phyloP scores from a whole-genome alignment of 2,329 filamentous ascomycete species.

The Phyllosticta capitalensis region DNA sequence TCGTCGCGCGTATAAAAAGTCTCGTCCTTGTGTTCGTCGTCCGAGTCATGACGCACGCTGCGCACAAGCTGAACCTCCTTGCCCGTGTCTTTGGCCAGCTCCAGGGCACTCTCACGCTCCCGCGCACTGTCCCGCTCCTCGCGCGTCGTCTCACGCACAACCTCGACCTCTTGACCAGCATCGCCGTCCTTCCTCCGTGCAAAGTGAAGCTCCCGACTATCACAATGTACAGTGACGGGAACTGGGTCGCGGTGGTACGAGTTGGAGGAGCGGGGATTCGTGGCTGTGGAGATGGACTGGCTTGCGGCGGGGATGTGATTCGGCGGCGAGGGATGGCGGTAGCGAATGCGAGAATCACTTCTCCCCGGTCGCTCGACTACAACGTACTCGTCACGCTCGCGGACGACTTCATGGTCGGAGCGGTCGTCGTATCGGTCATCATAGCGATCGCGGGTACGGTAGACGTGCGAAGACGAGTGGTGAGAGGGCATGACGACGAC shows the following conservation, averaged over 20 bases:
- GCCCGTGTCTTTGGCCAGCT: neutral
- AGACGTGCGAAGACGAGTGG: neutral
- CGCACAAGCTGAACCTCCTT: neutral
- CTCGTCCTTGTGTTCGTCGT: neutral
- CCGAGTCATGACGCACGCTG: neutral
- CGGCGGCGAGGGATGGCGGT: conserved; percentile 1
- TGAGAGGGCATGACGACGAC: neutral
- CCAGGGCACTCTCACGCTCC: neutral
- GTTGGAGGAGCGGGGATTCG: neutral
- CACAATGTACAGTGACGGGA: neutral
- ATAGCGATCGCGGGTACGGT: neutral
- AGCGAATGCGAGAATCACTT: neutral
- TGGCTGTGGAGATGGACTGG: neutral
- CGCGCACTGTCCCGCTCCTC: neutral
- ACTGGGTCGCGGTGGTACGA: neutral
- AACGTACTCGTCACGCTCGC: conserved; percentile 6
- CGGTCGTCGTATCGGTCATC: conserved; percentile 3
- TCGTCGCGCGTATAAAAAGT: conserved; percentile 5
- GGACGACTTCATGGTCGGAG: neutral
- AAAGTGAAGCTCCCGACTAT: neutral
- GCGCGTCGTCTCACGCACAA: neutral
- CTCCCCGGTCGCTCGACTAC: conserved; percentile 1
- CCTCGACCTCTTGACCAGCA: neutral
- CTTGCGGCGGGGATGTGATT: neutral
- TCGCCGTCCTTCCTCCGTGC: neutral